Conservation (phyloP, 768 basidiomycete genomes). For the Cyclocybe aegerita region DNA sequence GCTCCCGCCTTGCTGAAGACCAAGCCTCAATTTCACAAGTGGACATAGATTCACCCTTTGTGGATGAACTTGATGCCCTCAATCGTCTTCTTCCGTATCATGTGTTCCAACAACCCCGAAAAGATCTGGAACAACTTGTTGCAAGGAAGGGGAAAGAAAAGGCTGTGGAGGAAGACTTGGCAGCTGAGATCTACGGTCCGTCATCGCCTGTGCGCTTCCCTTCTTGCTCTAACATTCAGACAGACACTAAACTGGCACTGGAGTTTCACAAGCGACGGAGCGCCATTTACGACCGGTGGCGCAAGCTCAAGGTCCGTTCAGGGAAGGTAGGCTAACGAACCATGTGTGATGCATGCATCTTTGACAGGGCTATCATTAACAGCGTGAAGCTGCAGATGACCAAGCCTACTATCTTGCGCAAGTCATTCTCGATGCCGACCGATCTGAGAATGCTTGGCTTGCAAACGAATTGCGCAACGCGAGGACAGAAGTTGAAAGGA, state of each 20-base stretch:
- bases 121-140: conserved; percentile 48
- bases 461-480: conserved; percentile 61
- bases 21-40: conserved; percentile 61
- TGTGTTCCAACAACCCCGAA: conserved; percentile 71
- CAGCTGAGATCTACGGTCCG: conserved; percentile 52
- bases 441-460: conserved; percentile 55
- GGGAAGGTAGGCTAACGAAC: conserved; percentile 49
- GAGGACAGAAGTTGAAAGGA: conserved; percentile 62
- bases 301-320: conserved; percentile 47
- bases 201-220: conserved; percentile 4
- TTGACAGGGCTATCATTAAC: conserved; percentile 2
- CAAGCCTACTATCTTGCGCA: conserved; percentile 67
- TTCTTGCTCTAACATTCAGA: conserved; percentile 3
- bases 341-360: neutral
- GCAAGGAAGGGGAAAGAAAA: conserved; percentile 64
- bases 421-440: conserved; percentile 63
- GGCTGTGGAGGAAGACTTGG: conserved; percentile 42
- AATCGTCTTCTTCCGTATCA: conserved; percentile 80
- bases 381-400: conserved; percentile 63
- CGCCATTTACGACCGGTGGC: conserved; percentile 58
- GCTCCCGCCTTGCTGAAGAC: conserved; percentile 57
- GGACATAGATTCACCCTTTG: conserved; percentile 70
- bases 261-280: conserved; percentile 60
- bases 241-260: conserved; percentile 73
- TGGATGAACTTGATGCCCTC: conserved; percentile 59